A percentile compares a stretch with the other conserved stretches of the same genome.
Evolutionary conservation across 495 filamentous ascomycete species (phyloP).

Genomic region (Penicillium tannophilum): DNA sequence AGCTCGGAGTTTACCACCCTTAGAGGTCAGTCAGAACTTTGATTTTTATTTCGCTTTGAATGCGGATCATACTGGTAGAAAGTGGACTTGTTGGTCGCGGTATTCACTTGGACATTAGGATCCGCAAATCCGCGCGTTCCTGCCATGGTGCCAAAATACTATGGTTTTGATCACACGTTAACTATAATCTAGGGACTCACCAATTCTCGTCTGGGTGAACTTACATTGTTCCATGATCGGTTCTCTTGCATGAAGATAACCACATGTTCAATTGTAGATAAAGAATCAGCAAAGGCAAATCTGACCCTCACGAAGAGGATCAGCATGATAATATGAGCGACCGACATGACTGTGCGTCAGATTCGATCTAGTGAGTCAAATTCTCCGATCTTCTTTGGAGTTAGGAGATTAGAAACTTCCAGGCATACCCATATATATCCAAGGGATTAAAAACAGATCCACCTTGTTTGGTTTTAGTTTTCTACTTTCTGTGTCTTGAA

Average conservation of each 20-base stretch:
- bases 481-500: too few relatives aligned
- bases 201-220: too few relatives aligned
- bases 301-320: constrained; percentile 21
- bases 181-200: neutral
- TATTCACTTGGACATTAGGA: constrained; percentile 57
- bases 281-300: constrained; percentile 38
- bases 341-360: too few relatives aligned
- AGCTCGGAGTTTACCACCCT: constrained; percentile 6
- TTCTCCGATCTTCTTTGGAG: too few relatives aligned
- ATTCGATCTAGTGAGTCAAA: too few relatives aligned
- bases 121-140: constrained; percentile 59
- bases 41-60: neutral
- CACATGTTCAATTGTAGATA: constrained; percentile 55
- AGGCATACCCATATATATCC: too few relatives aligned
- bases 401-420: too few relatives aligned
- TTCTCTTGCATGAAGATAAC: constrained; percentile 63
- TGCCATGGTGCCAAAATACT: constrained; percentile 60
- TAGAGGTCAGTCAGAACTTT: neutral
- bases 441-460: too few relatives aligned
- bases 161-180: neutral
- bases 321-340: neutral
- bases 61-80: constrained; percentile 46
- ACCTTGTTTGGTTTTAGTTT: too few relatives aligned
- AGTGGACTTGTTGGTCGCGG: constrained; percentile 36
- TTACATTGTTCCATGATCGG: constrained; percentile 41